Conservation (phyloP, 2,329 filamentous ascomycete species). For the Trichoderma semiorbis region DNA sequence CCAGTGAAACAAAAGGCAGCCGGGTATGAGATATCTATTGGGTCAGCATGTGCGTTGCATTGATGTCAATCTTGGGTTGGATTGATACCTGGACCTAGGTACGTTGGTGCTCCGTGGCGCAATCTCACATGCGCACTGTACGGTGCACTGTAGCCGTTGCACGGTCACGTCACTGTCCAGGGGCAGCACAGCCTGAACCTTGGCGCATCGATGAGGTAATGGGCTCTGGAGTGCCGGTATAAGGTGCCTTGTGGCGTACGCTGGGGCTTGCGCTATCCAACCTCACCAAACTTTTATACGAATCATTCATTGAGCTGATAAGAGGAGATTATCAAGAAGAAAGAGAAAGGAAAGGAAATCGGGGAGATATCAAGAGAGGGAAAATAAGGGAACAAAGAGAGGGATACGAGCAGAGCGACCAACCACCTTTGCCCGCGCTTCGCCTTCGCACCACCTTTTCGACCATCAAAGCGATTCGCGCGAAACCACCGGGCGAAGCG, state of each 20-base stretch:
- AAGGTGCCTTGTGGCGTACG: conserved; percentile 11
- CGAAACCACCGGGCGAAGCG: not conserved
- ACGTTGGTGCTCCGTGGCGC: not conserved
- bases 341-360: not conserved
- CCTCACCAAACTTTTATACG: not conserved
- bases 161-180: conserved; percentile 13
- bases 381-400: not conserved
- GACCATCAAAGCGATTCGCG: not conserved
- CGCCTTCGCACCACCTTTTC: not conserved
- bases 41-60: not conserved
- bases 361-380: not conserved
- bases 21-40: not conserved
- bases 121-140: not conserved
- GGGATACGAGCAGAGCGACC: not conserved
- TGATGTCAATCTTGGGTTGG: not conserved
- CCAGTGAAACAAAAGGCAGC: not conserved
- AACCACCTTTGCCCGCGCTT: not conserved
- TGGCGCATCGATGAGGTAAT: conserved; percentile 14
- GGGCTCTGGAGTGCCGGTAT: not conserved
- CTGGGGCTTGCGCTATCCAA: conserved; percentile 3
- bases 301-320: not conserved
- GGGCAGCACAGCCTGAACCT: not conserved
- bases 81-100: not conserved
- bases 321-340: not conserved
- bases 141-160: not conserved